Evolutionary conservation across 148 eudicot species (phyloP).

Genomic region (Cornus controversa): DNA sequence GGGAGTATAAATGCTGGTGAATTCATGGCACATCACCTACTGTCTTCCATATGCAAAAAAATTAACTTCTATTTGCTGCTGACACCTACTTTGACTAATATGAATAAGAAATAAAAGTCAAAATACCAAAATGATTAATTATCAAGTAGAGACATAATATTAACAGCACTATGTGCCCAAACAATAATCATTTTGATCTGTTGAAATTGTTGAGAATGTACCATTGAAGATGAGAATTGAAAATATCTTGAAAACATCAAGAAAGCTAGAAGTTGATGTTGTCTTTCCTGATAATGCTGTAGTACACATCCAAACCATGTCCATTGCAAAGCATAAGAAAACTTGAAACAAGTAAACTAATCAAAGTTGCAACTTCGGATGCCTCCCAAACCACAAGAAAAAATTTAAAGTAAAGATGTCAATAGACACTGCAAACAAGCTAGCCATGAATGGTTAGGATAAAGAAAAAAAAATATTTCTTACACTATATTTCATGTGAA

Average conservation of each 20-base stretch:
- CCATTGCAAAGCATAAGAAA: not conserved
- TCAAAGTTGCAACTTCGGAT: not conserved
- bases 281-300: not conserved
- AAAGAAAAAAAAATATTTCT: not conserved
- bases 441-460: not conserved
- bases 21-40: not conserved
- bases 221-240: not conserved
- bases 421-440: not conserved
- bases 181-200: not conserved
- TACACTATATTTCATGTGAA: not conserved
- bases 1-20: not conserved
- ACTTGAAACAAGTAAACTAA: not conserved
- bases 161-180: not conserved
- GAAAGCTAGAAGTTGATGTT: not conserved
- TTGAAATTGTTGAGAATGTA: not conserved
- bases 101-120: not conserved
- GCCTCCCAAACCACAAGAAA: not conserved
- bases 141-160: not conserved
- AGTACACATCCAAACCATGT: not conserved
- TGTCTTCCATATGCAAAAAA: not conserved
- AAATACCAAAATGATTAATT: too few species aligned
- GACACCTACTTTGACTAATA: not conserved
- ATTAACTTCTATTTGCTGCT: not conserved
- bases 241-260: not conserved
- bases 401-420: not conserved